Evolutionary conservation across 2,329 filamentous ascomycete genomes (phyloP), one percentile per base, ranked within the genome.

Genomic region (Arthrobotrys entomopaga): DNA sequence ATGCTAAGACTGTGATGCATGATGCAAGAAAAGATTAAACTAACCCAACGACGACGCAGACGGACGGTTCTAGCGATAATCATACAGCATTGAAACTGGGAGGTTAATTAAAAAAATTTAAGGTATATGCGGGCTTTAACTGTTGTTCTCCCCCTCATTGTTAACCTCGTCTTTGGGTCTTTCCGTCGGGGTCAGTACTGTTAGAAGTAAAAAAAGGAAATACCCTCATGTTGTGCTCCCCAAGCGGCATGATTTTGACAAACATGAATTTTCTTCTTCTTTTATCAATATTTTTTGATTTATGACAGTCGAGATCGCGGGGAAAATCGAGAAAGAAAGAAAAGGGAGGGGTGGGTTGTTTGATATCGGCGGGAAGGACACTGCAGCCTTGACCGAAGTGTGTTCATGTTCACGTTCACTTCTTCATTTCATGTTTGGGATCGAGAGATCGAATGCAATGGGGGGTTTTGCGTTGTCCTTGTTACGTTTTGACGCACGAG

Each of bases 401-500:
- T 53, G 34, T 11, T 34, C 13, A 8, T 29, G 24, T 54, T 7
- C n/a, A 20, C 26, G 16, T 29, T 69, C 19, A 10, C n/a, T n/a
- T n/a, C n/a, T n/a, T n/a, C n/a, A 34, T 10, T 57, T 57, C 49
- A 63, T 42, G 65, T 70, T 70, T 70, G 49, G 60, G 58, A 70
- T 70, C 65, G 65, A 64, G 43, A 38, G 65, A 69, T 69, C 65
- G 65, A 61, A 69, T 56, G n/a, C n/a, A n/a, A n/a, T n/a, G n/a
- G n/a, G n/a, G 29, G 49, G 50, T 43, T 70, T 64, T 70, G 65
- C 58, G 65, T 70, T 70, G 58, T 70, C 65, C 29, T 58, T 70
- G 65, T 70, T 70, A 70, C 53, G 58, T 70, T 70, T 70, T 70
- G 43, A 7, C n/a, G 58, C 29, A 10, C 22, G 20, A 13, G n/a